A percentile compares a stretch with the other conserved stretches of the same genome.
These are phyloP conservation scores for Ceratocystis lukuohia DNA, from an alignment of 2,329 filamentous ascomycete genomes.

Conservation along the genomic window DNA sequence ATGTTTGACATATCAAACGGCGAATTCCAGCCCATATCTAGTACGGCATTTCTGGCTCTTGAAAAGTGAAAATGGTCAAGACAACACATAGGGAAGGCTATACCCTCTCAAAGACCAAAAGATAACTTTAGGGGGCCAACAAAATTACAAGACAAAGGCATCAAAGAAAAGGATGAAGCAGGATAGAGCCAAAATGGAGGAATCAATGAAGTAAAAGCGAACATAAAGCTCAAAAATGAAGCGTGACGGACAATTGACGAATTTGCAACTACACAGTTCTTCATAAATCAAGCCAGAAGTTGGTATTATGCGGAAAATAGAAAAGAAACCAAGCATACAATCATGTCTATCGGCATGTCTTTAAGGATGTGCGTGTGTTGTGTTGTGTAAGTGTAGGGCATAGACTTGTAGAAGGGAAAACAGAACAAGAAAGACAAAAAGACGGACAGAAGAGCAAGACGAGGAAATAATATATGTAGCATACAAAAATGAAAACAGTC, in stretches of 20 bases:
- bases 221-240: background rate
- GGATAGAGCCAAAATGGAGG: background rate
- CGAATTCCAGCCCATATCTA: background rate
- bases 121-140: background rate
- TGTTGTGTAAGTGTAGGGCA: conserved; percentile 7
- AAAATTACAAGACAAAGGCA: background rate
- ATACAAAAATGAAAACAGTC: background rate
- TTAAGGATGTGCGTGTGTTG: background rate
- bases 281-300: background rate
- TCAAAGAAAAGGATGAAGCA: background rate
- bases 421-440: background rate
- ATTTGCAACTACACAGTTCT: background rate
- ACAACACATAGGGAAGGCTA: background rate
- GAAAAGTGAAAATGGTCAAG: background rate
- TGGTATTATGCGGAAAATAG: conserved; percentile 7
- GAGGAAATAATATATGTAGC: background rate
- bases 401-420: conserved; percentile 2
- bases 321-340: conserved; percentile 9
- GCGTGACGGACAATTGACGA: background rate
- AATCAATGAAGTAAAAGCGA: conserved; percentile 6
- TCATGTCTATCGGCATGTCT: conserved; percentile 6
- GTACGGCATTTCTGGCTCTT: background rate
- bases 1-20: background rate
- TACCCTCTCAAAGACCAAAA: background rate
- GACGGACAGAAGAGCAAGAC: background rate